These are phyloP conservation scores for Camellia granthamiana DNA, from an alignment of 148 eudicot genomes.

Conservation along the genomic window DNA sequence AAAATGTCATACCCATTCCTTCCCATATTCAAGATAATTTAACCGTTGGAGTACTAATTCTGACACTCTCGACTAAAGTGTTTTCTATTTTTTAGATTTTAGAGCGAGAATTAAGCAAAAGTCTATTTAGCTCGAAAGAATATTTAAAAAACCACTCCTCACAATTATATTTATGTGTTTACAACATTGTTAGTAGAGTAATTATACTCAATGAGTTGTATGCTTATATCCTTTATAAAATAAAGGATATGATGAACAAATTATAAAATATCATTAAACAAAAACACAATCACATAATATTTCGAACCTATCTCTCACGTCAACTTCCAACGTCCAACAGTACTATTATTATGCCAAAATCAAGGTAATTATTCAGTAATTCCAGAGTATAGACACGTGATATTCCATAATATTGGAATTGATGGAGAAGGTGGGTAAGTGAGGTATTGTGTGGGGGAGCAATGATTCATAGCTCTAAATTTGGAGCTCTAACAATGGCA, in stretches of 20 bases:
- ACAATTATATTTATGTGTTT: too few species aligned
- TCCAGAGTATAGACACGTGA: too few species aligned
- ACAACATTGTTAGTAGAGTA: background rate
- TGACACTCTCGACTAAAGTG: background rate
- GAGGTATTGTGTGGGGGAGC: too few species aligned
- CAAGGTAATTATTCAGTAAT: background rate
- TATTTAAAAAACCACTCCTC: background rate
- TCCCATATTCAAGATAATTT: background rate
- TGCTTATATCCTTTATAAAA: background rate
- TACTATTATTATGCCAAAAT: background rate
- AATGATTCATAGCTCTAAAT: too few species aligned
- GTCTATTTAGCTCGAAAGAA: background rate
- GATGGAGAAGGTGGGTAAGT: too few species aligned
- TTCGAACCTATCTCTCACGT: too few species aligned
- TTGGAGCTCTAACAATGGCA: too few species aligned
- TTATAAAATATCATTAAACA: background rate
- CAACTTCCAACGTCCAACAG: background rate
- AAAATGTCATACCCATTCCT: background rate
- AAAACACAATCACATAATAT: too few species aligned
- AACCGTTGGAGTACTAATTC: background rate
- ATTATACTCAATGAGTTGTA: background rate
- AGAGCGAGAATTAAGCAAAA: background rate
- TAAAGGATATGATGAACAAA: background rate
- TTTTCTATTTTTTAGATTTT: background rate
- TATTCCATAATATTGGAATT: too few species aligned